Base-by-base conservation (phyloP, 257 asterid species). In the Solanum paucissectum region DNA sequence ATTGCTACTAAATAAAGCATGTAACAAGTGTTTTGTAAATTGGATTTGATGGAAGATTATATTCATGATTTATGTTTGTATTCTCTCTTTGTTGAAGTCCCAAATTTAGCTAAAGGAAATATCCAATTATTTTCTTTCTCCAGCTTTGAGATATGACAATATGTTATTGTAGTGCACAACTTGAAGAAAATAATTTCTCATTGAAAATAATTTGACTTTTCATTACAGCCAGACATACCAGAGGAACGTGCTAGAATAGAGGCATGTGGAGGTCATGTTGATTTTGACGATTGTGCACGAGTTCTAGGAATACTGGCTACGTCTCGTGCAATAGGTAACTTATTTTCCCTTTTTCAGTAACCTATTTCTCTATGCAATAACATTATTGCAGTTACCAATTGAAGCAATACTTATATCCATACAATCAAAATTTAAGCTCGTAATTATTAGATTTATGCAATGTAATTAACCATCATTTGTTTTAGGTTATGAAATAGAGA, bases 241-340 rank as follows among this genome's bases (percentile, higher is more conserved):
- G 89, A 86, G 3, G 89, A 89, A 42, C 77, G 75, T 9, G 89
- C 85, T 9, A 86, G 90, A 74, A 86, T 89, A 25, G 87, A 89
- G 83, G 89, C 87, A 3, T 71, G 69, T 29, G 90, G 90, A 13
- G 90, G 90, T 6, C 84, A 77, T 12, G 89, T 86, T 20, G 4
- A 68, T 13, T 64, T 25, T 55, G 18, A 37, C 6, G 79, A 55
- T 82, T 83, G 85, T 52, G 85, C 88, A 1, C 69, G 89, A 66
- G 89, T 89, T 23, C 66, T 49, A 73, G 87, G 89, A 14, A 86
- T 89, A 36, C 89, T 89, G 4, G 87, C 85, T 2, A 89, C 72
- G 27, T 89, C 90, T 46, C 46, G 90, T 8, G 88, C 90, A 10
- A 89, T 89, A 29, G 90, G 90, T 88, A 85, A 76, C 83, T 32